These are phyloP conservation scores for Pleomassaria siparia DNA, from an alignment of 2,329 filamentous ascomycete species.

Conservation along the genomic window DNA sequence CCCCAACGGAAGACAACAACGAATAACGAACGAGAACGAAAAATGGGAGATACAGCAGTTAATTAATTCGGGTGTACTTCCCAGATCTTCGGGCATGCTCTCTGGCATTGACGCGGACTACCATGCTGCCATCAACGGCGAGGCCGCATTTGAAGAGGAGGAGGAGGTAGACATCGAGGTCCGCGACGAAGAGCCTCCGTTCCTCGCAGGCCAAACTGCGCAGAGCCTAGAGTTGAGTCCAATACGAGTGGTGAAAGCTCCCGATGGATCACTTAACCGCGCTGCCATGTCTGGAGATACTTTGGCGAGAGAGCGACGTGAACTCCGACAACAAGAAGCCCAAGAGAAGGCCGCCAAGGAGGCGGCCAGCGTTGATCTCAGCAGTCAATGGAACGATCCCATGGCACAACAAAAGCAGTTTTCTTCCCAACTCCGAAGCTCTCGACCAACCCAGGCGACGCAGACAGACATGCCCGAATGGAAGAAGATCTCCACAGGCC, in stretches of 20 bases:
- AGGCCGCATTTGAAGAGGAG: constrained; percentile 87
- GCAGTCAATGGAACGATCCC: constrained; percentile 93
- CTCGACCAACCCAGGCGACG: constrained; percentile 54
- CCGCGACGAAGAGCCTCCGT: constrained; percentile 92
- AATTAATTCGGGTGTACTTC: constrained; percentile 91
- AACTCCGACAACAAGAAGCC: constrained; percentile 83
- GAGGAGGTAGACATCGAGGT: constrained; percentile 98
- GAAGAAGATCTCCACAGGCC: constrained; percentile 80
- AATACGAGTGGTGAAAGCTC: constrained; percentile 94
- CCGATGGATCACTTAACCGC: constrained; percentile 95
- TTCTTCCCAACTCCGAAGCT: constrained; percentile 77
- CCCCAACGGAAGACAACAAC: constrained; percentile 69
- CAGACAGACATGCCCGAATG: constrained; percentile 78
- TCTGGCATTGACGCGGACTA: constrained; percentile 95
- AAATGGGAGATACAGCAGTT: constrained; percentile 93
- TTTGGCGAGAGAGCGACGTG: constrained; percentile 85
- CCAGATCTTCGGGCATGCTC: constrained; percentile 86
- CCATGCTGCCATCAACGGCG: constrained; percentile 80
- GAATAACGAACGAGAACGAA: constrained; percentile 79
- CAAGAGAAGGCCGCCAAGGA: constrained; percentile 77
- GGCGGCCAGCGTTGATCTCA: constrained; percentile 75
- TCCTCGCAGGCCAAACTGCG: constrained; percentile 93
- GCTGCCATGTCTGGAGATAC: constrained; percentile 92
- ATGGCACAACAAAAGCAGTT: constrained; percentile 92
- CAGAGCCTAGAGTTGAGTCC: constrained; percentile 93